Base-by-base conservation (phyloP, 2,329 filamentous ascomycete genomes). In the Cladosporium velox region DNA sequence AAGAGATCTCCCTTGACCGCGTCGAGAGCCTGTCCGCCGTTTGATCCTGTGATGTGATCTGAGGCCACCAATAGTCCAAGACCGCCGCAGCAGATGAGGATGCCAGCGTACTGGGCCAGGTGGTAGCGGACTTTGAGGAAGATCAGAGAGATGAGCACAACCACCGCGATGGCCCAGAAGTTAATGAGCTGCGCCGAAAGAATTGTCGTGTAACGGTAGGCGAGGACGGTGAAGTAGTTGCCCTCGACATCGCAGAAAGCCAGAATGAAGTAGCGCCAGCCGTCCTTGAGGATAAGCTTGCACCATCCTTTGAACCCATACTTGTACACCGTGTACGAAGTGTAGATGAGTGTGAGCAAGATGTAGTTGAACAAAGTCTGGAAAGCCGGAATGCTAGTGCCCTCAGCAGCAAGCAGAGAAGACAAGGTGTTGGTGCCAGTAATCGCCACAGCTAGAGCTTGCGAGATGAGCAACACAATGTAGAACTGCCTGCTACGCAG, bases 101-200 rank as follows among this genome's bases (percentile, higher is more conserved):
- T 98, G 65, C 95, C 95, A 35, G 87, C 72, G 73, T 97, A 87
- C 82, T 98, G 95, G 66, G 91, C 88, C 76, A 87, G 82, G 81
- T 93, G 92, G 85, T 99, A 99, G 73, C 95, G 91, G 54, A 99
- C 95, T 71, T 85, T 86, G 66, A 99, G 87, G 72, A 97, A 83
- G 69, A 89, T 71, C 80, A 96, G 93, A 32, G 92, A 97, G 70
- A 97, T 81, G 68, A 91, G 76, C 24, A 98, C 92, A 26, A 99
- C 95, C 69, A 94, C 89, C 60, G 96, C 91, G 71, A 99, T 98
- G 72, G 93, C 91, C 94, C 94, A 98, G 82, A 98, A 98, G 84
- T 97, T 97, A 81, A 99, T 92, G 62, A 99, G 86, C 83, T 98
- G 93, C 18, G 93, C 93, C 24, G 91, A 95, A 59, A 98, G 85